phyloP scores from a whole-genome alignment of 2,329 filamentous ascomycete species.

The Fusarium burgessii region DNA sequence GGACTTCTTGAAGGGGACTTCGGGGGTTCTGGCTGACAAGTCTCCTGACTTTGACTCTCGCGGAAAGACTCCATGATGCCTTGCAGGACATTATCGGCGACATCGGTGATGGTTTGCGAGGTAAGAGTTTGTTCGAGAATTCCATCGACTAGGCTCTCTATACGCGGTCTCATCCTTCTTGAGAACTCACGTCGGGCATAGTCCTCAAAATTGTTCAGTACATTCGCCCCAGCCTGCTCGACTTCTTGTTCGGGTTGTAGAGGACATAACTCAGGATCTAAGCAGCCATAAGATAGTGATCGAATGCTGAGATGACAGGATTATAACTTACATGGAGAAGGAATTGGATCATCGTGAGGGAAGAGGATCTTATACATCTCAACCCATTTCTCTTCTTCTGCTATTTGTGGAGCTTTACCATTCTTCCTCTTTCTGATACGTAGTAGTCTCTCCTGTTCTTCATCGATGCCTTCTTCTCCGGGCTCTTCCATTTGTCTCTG shows the following conservation, averaged over 20 bases:
- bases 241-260: neutral
- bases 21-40: neutral
- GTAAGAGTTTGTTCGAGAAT: neutral
- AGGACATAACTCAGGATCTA: neutral
- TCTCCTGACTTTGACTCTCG: neutral
- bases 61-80: neutral
- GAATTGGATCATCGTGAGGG: neutral
- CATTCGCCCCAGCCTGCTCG: accelerated
- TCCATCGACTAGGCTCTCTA: neutral
- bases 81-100: neutral
- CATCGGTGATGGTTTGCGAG: neutral
- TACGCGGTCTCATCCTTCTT: neutral
- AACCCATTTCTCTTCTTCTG: neutral
- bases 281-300: neutral
- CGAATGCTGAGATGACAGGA: no score
- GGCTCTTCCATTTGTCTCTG: neutral
- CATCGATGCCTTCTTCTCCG: neutral
- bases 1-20: neutral
- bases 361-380: conserved; percentile 11
- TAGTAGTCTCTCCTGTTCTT: neutral
- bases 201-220: neutral
- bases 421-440: neutral
- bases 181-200: neutral
- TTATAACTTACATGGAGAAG: conserved; percentile 1
- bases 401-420: neutral